Conservation (phyloP, 2,329 filamentous ascomycete genomes). For the Chaetomium strumarium region DNA sequence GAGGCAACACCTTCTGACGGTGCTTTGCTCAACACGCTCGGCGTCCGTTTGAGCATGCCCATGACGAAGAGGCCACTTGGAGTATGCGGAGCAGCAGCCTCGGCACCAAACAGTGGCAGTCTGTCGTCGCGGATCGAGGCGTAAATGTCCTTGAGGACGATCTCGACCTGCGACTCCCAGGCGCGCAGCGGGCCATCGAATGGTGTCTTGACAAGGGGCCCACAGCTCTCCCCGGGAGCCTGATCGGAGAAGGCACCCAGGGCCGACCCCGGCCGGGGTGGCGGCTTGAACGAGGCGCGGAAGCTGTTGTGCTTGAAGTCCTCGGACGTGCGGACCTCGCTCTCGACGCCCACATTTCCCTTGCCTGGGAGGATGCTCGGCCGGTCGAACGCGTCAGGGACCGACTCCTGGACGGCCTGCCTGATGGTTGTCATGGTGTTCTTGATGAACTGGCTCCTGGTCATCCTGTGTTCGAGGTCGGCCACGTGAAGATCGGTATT, state of each 20-base stretch:
- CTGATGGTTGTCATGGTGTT: conserved; percentile 91
- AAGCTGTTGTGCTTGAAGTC: conserved; percentile 39
- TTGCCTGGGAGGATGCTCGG: conserved; percentile 47
- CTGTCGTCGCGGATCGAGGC: conserved; percentile 79
- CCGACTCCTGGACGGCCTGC: conserved; percentile 68
- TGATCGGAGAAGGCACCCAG: conserved; percentile 34
- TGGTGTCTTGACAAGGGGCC: conserved; percentile 69
- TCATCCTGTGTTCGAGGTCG: conserved; percentile 97
- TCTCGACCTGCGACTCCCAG: conserved; percentile 86
- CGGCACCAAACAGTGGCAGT: conserved; percentile 77
- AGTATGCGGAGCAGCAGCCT: conserved; percentile 40
- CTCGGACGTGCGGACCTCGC: conserved; percentile 28
- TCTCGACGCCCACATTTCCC: conserved; percentile 30
- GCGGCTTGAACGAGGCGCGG: conserved; percentile 47
- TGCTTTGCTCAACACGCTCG: conserved; percentile 87
- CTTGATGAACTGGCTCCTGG: conserved; percentile 85
- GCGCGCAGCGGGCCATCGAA: conserved; percentile 69
- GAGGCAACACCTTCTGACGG: conserved; percentile 75
- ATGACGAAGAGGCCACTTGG: conserved; percentile 67
- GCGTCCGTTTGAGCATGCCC: conserved; percentile 73
- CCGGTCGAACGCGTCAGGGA: conserved; percentile 58
- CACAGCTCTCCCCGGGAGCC: conserved; percentile 49
- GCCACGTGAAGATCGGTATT: conserved; percentile 95
- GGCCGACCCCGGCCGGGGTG: conserved; percentile 40
- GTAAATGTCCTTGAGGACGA: conserved; percentile 89